Conservation (phyloP, 176 grass and related monocot species). For the Oryza officinalis region DNA sequence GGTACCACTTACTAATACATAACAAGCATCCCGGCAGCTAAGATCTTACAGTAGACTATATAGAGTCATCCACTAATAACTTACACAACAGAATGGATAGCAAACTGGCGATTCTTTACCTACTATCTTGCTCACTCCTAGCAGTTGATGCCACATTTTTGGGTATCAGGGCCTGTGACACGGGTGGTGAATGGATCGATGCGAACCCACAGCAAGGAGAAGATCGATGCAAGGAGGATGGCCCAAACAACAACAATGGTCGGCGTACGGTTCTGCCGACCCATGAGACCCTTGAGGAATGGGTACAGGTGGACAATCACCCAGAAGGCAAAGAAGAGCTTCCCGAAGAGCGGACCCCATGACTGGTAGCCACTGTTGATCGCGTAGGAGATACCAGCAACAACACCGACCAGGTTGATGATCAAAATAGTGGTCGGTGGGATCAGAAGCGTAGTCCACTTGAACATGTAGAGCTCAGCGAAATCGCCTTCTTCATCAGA, state of each 20-base stretch:
- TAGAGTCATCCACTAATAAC: constrained; percentile 29
- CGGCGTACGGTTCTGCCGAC: constrained; percentile 65
- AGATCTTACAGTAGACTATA: constrained; percentile 18
- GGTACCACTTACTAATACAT: constrained; percentile 28
- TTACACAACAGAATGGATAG: constrained; percentile 25
- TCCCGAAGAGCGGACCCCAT: constrained; percentile 82
- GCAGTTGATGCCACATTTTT: constrained; percentile 74
- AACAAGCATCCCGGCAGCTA: constrained; percentile 26
- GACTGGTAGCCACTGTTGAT: constrained; percentile 81
- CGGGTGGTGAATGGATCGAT: constrained; percentile 79
- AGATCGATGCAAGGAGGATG: constrained; percentile 77
- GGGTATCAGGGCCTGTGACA: constrained; percentile 53
- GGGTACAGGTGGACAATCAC: constrained; percentile 81
- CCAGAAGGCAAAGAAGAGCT: constrained; percentile 85
- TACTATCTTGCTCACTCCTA: constrained; percentile 33
- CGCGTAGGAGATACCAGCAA: constrained; percentile 75
- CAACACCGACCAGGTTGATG: constrained; percentile 71
- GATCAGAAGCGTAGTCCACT: constrained; percentile 85
- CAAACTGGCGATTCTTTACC: neutral
- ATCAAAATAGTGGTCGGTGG: constrained; percentile 78
- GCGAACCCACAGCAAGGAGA: constrained; percentile 82
- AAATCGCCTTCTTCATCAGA: constrained; percentile 82
- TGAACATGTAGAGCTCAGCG: constrained; percentile 72
- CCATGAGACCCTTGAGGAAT: constrained; percentile 88
- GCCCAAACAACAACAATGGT: constrained; percentile 83